phyloP scores from a whole-genome alignment of 1,284 basidiomycete genomes.

The Microbotryum saponariae region DNA sequence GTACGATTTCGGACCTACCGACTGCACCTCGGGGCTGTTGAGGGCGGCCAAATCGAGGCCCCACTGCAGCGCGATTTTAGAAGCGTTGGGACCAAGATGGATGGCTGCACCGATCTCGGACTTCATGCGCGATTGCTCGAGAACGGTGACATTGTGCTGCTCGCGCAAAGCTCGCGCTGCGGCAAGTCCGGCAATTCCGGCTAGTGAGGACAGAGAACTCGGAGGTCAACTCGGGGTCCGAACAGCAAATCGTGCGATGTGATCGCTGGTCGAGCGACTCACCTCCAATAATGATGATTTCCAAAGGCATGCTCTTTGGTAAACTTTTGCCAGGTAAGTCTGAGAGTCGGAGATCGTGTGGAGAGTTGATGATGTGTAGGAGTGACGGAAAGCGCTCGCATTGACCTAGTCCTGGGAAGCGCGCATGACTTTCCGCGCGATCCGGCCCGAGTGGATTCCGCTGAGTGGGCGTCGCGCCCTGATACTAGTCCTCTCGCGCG shows the following conservation, averaged over 20 bases:
- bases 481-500: too few species aligned
- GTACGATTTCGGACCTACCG: not conserved
- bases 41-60: constrained; percentile 16
- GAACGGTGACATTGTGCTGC: constrained; percentile 32
- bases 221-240: constrained; percentile 7
- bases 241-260: constrained; percentile 8
- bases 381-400: too few species aligned
- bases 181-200: constrained; percentile 35
- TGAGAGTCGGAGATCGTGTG: too few species aligned
- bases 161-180: constrained; percentile 32
- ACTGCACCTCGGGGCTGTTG: constrained; percentile 3
- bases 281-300: constrained; percentile 1
- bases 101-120: constrained; percentile 37
- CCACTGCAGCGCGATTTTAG: constrained; percentile 22
- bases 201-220: not conserved
- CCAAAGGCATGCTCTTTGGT: not conserved
- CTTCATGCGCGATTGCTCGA: constrained; percentile 31
- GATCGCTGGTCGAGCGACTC: constrained; percentile 14
- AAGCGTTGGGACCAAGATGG: constrained; percentile 35
- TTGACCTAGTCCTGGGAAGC: too few species aligned
- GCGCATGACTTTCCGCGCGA: too few species aligned
- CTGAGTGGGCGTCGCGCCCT: too few species aligned
- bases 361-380: too few species aligned
- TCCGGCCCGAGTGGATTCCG: too few species aligned
- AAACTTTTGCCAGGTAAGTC: too few species aligned